A percentile compares a stretch with the other conserved stretches of the same genome.
Evolutionary conservation across 306 rosid species (phyloP).

Genomic region (Prunus mume): DNA sequence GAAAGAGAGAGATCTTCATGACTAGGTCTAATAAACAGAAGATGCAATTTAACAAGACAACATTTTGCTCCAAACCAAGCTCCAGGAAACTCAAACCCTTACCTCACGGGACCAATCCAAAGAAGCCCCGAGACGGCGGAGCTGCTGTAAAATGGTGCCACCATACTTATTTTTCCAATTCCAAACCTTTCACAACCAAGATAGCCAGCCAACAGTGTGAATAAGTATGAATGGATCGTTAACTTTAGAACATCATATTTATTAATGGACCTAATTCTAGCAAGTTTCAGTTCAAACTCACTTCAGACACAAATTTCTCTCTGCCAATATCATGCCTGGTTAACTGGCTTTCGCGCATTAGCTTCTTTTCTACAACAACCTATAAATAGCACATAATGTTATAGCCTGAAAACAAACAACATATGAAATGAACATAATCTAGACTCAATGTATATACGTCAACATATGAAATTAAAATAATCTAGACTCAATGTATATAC

Average conservation of each 20-base stretch:
- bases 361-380: constrained; percentile 98
- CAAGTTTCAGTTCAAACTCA: constrained; percentile 34
- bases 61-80: not conserved
- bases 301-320: constrained; percentile 71
- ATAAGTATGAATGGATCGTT: constrained; percentile 8
- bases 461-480: not conserved
- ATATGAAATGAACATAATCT: not conserved
- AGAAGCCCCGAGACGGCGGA: constrained; percentile 90
- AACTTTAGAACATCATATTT: not conserved
- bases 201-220: constrained; percentile 16
- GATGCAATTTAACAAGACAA: not conserved
- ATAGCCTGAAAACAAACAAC: not conserved
- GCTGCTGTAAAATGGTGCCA: constrained; percentile 73
- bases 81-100: constrained; percentile 12
- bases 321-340: constrained; percentile 92
- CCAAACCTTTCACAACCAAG: constrained; percentile 70
- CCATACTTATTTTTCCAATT: constrained; percentile 87
- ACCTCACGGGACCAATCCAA: constrained; percentile 99
- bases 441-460: too few species aligned
- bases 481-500: too few species aligned
- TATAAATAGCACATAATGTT: constrained; percentile 18
- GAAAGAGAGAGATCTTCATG: constrained; percentile 1
- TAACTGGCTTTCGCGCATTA: constrained; percentile 69
- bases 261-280: not conserved
- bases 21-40: constrained; percentile 1